Conservation (phyloP, 1,284 basidiomycete genomes). For the Pholiota adiposa region DNA sequence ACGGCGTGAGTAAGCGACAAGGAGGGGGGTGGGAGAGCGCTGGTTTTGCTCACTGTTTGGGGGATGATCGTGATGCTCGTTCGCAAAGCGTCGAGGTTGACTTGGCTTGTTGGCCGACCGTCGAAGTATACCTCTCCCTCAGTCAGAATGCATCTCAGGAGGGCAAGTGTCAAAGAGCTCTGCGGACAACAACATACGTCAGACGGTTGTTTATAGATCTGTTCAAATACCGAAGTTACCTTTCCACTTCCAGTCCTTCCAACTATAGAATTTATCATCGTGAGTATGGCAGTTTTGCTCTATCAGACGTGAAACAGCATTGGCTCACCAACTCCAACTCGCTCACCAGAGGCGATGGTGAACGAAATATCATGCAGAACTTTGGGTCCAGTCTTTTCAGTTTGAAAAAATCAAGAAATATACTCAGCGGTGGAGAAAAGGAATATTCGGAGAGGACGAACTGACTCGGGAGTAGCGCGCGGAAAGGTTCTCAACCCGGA, state of each 20-base stretch:
- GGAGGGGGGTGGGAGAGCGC: neutral
- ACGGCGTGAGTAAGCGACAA: neutral
- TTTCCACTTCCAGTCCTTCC: conserved; percentile 80
- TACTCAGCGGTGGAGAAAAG: no score
- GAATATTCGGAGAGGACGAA: neutral
- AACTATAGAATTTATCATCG: conserved; percentile 36
- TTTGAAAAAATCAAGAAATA: conserved; percentile 8
- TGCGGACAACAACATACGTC: conserved; percentile 40
- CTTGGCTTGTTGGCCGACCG: conserved; percentile 40
- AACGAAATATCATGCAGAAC: conserved; percentile 61
- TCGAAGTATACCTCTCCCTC: conserved; percentile 61
- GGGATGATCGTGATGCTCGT: conserved; percentile 66
- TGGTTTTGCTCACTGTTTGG: conserved; percentile 30
- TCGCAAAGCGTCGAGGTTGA: conserved; percentile 69
- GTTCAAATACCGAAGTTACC: conserved; percentile 33
- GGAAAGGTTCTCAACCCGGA: conserved; percentile 63
- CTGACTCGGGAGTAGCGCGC: conserved; percentile 54
- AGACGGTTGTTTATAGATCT: conserved; percentile 33
- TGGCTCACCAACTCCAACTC: conserved; percentile 58
- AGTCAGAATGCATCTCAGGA: conserved; percentile 61
- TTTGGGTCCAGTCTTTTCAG: conserved; percentile 36
- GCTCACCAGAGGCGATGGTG: conserved; percentile 58
- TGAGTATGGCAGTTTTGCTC: neutral
- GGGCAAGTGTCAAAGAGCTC: conserved; percentile 51
- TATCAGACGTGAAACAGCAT: neutral